Evolutionary conservation across 257 asterid genomes (phyloP), one percentile per base, ranked within the genome.

Genomic region (Capsicum pubescens): DNA sequence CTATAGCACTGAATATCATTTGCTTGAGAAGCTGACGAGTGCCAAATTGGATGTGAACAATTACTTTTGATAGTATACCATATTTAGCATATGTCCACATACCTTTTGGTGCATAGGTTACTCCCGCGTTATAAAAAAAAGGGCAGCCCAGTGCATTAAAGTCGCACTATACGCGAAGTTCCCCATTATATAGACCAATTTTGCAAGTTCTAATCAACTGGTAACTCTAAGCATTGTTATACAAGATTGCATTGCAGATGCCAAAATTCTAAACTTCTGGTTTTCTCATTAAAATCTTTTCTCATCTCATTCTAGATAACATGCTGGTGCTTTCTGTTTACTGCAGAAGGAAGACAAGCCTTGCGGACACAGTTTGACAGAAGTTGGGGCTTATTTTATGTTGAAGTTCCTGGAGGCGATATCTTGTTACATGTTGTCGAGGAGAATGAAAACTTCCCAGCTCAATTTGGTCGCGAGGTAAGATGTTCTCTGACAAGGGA

Each of bases 391-490:
- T 90, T 93, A 87, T 96, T 96, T 88, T 96, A 96, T 81, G 99
- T 90, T 82, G 99, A 96, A 90, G 90, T 92, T 87, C 98, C 99
- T 85, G 95, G 93, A 54, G 97, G 97, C 85, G 87, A 89, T 83
- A 88, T 94, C 84, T 85, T 96, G 84, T 91, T 87, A 3, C 99
- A 96, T 83, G 85, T 76, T 26, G 91, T 93, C 61, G 94, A 92
- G 87, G 98, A 94, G 90, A 92, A 91, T 46, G 98, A 93, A 86
- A 96, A 82, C 58, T 94, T 96, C 87, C 98, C 99, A 26, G 87
- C 83, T 82, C 99, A 96, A 88, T 96, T 96, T 88, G 99, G 99
- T 17, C 98, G 99, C 21, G 98, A 96, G 94, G 99, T 96, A 90
- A 81, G 89, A 60, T 79, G 52, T 15, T 80, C 11, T 9, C 61